Percentiles rank a stretch among this genome's conserved stretches.
Evolutionary conservation across 371 early-diverging fungal genomes (phyloP).

Genomic region (Coemansia sp.): DNA sequence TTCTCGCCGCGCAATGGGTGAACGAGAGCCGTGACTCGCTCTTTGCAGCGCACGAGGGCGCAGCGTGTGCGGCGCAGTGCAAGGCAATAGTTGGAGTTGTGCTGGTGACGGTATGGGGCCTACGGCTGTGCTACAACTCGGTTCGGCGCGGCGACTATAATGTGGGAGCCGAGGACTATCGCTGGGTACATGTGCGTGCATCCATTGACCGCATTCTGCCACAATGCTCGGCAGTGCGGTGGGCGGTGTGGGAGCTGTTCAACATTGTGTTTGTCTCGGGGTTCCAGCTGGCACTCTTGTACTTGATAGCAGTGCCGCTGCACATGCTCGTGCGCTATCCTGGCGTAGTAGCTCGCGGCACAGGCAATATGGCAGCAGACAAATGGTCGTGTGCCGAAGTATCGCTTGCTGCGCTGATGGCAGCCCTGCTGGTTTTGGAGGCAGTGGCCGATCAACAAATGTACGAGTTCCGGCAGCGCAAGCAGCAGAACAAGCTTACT

Average conservation of each 20-base stretch:
- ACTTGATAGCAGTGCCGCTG: constrained; percentile 64
- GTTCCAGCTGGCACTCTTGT: constrained; percentile 69
- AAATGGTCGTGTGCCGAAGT: constrained; percentile 2
- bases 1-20: constrained; percentile 62
- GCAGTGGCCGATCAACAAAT: constrained; percentile 82
- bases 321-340: constrained; percentile 25
- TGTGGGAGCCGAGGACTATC: constrained; percentile 71
- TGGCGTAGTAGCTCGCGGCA: background rate
- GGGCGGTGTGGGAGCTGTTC: constrained; percentile 64
- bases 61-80: background rate
- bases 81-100: constrained; percentile 5
- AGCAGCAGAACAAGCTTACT: constrained; percentile 51
- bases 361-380: constrained; percentile 17
- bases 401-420: constrained; percentile 9
- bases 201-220: constrained; percentile 20
- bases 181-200: constrained; percentile 64
- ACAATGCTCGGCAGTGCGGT: background rate
- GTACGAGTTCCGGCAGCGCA: constrained; percentile 72
- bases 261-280: constrained; percentile 73
- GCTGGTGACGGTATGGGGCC: constrained; percentile 73
- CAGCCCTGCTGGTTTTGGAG: constrained; percentile 55
- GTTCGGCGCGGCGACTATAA: constrained; percentile 76
- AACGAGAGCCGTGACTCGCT: constrained; percentile 7
- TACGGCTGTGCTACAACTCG: constrained; percentile 79
- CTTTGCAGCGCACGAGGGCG: background rate